Evolutionary conservation across 1,284 basidiomycete genomes (phyloP), one percentile per base, ranked within the genome.

Genomic region (Microbotryum silenes-acaulis): DNA sequence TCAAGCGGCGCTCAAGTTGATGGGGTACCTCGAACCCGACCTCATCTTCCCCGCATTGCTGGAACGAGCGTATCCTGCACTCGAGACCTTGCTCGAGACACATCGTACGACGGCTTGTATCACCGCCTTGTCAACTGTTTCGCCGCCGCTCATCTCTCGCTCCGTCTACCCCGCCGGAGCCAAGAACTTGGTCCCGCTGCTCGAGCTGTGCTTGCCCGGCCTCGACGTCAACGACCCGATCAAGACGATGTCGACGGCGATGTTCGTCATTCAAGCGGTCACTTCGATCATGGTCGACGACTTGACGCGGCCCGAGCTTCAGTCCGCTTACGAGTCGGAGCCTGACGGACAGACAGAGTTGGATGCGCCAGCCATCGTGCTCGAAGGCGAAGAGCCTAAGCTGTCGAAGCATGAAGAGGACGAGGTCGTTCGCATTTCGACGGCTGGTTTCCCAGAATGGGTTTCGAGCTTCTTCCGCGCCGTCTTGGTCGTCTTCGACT

Each of bases 81-180:
- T 98, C 18, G 93, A 97, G 74, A 86, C 86, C 20, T 82, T 96
- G n/a, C 91, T 92, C 68, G 92, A 97, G 79, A 96, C 92, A 0
- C 90, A 94, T 74, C 80, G 92, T 33, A 94, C 92, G 4, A 90
- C 90, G 1, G 88, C 91, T 2, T 90, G 92, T 33, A 82, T 97
- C 59, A 89, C 87, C 60, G 88, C 90, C 71, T 81, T 98, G n/a
- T 83, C 88, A 21, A 85, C 85, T 1, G 83, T 94, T 23, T 81
- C 89, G 25, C 80, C 85, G 5, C 87, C 90, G 9, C 78, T 98
- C 42, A 82, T 91, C 2, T 85, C 85, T 2, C 87, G 91, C 66
- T 81, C 80, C 29, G 74, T 88, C 47, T 97, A 79, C 71, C 78
- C 87, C 8, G 85, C 87, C 4, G 94, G 92, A 1, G 88, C 91